Percentiles rank a stretch among this genome's conserved stretches.
phyloP scores from a whole-genome alignment of 306 rosid species.

The Sophora flavescens region DNA sequence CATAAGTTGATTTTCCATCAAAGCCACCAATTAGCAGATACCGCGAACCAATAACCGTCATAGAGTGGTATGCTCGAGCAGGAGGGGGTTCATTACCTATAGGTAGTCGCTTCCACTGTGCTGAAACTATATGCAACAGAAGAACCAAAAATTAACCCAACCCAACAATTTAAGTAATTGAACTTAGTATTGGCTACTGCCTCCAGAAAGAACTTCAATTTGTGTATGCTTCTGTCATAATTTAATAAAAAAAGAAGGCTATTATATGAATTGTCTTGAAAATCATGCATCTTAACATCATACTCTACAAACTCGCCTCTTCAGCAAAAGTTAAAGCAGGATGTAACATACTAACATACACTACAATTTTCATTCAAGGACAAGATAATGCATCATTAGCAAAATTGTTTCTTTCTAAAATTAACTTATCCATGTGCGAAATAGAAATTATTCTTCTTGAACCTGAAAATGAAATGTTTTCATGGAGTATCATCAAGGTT shows the following conservation, averaged over 20 bases:
- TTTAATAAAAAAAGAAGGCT: conserved; percentile 26
- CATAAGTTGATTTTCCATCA: conserved; percentile 93
- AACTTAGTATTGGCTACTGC: conserved; percentile 16
- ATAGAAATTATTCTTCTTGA: conserved; percentile 28
- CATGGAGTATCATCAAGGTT: conserved; percentile 23
- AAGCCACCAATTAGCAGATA: conserved; percentile 90
- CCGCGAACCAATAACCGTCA: conserved; percentile 77
- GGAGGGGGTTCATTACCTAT: conserved; percentile 88
- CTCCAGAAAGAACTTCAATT: conserved; percentile 20
- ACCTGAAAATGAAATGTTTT: conserved; percentile 21
- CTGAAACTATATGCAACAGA: conserved; percentile 69
- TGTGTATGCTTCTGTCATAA: conserved; percentile 9
- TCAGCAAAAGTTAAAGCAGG: conserved; percentile 31
- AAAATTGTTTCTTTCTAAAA: conserved; percentile 11
- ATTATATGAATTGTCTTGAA: conserved; percentile 1
- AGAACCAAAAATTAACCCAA: conserved; percentile 30
- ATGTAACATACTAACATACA: conserved; percentile 6
- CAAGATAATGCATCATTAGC: conserved; percentile 24
- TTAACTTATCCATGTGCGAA: conserved; percentile 25
- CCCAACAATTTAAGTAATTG: conserved; percentile 11
- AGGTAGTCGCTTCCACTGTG: conserved; percentile 93
- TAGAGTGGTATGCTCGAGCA: conserved; percentile 96
- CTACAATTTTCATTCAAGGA: conserved; percentile 18
- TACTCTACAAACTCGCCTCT: conserved; percentile 31
- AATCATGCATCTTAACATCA: conserved; percentile 34